A percentile compares a stretch with the other conserved stretches of the same genome.
These are phyloP conservation scores for Psilocybe tampanensis DNA, from an alignment of 768 basidiomycete genomes.

Conservation along the genomic window DNA sequence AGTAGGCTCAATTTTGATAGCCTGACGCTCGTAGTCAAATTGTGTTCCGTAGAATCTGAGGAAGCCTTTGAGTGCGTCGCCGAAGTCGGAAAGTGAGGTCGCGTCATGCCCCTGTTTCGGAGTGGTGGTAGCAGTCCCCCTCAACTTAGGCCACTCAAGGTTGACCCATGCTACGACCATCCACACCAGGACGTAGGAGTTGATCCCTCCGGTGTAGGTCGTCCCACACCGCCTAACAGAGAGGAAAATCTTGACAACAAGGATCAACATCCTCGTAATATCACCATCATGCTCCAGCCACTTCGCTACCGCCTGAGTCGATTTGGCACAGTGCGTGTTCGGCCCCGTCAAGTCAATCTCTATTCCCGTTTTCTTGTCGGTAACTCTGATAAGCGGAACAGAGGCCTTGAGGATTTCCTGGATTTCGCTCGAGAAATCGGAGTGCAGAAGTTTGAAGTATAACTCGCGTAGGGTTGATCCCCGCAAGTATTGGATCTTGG, in stretches of 20 bases:
- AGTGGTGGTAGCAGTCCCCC: not conserved
- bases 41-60: conserved; percentile 26
- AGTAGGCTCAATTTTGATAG: conserved; percentile 22
- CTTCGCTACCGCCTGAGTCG: conserved; percentile 20
- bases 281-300: conserved; percentile 21
- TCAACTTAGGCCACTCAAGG: conserved; percentile 23
- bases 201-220: conserved; percentile 28
- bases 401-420: too few species aligned
- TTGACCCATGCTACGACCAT: conserved; percentile 32
- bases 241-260: conserved; percentile 28
- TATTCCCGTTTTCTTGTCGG: conserved; percentile 25
- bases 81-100: too few species aligned
- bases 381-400: conserved; percentile 25
- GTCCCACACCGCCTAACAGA: conserved; percentile 25
- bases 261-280: conserved; percentile 19
- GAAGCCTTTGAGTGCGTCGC: conserved; percentile 20
- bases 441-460: too few species aligned
- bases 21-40: conserved; percentile 19
- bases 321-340: conserved; percentile 17
- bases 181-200: conserved; percentile 29
- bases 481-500: not conserved
- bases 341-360: conserved; percentile 25
- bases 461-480: not conserved
- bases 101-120: too few species aligned
- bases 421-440: too few species aligned